phyloP scores from a whole-genome alignment of 1,139 yeast genomes.

The Tardiomyces blankii region DNA sequence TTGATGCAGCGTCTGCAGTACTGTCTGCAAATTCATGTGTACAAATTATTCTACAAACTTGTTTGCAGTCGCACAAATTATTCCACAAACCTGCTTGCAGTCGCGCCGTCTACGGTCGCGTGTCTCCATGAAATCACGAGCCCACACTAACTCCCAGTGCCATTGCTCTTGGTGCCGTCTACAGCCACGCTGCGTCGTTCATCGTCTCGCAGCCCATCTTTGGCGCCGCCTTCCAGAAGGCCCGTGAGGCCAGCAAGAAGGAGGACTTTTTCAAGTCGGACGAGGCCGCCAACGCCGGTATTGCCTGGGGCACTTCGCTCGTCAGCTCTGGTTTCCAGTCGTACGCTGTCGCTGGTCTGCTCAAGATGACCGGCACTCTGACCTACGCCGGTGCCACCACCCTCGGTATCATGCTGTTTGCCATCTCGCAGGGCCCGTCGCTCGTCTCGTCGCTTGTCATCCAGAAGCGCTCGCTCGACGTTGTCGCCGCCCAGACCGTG shows the following conservation, averaged over 20 bases:
- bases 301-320: slow-evolving; percentile 26
- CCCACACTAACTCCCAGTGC: slow-evolving; percentile 17
- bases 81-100: too few species aligned
- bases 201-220: slow-evolving; percentile 29
- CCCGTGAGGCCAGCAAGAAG: slow-evolving; percentile 22
- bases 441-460: slow-evolving; percentile 25
- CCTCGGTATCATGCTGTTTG: slow-evolving; percentile 30
- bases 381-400: slow-evolving; percentile 31
- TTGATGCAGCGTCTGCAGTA: too few species aligned
- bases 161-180: slow-evolving; percentile 31
- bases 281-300: slow-evolving; percentile 29
- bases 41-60: too few species aligned
- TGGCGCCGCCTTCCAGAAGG: slow-evolving; percentile 30
- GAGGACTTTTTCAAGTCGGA: slow-evolving; percentile 27
- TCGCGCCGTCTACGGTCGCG: too few species aligned
- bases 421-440: slow-evolving; percentile 28
- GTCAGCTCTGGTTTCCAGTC: slow-evolving; percentile 28
- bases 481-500: slow-evolving; percentile 24
- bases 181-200: slow-evolving; percentile 27
- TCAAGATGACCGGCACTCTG: slow-evolving; percentile 28
- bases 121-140: too few species aligned
- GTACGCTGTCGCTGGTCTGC: slow-evolving; percentile 31
- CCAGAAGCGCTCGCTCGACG: slow-evolving; percentile 28
- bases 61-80: too few species aligned
- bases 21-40: too few species aligned